A percentile compares a stretch with the other conserved stretches of the same genome.
Evolutionary conservation across 1,139 yeast genomes (phyloP).

Genomic region (Sugiyamaella paludigena): DNA sequence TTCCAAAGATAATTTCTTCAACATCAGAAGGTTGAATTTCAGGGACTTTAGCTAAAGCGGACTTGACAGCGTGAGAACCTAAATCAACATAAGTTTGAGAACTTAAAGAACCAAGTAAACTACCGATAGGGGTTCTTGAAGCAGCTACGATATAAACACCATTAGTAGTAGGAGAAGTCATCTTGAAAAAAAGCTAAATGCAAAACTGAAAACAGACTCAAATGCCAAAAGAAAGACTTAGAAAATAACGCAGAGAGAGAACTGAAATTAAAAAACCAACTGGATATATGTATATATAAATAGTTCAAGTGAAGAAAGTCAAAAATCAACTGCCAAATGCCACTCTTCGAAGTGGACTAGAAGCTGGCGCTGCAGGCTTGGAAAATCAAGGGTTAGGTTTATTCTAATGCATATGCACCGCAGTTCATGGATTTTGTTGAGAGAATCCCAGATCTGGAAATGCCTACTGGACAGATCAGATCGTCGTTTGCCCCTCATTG

Average conservation of each 20-base stretch:
- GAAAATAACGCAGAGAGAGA: too few species aligned
- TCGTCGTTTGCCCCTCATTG: too few species aligned
- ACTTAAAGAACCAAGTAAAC: slow-evolving; percentile 81
- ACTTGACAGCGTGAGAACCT: slow-evolving; percentile 86
- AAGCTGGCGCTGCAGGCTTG: too few species aligned
- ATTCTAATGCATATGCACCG: too few species aligned
- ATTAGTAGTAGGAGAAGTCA: neutral
- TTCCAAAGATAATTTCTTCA: slow-evolving; percentile 91
- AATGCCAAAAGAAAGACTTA: too few species aligned
- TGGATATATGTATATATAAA: neutral
- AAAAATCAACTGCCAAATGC: neutral
- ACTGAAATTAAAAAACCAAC: too few species aligned
- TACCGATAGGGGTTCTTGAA: slow-evolving; percentile 94
- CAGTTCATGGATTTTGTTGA: too few species aligned
- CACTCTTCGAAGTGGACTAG: neutral
- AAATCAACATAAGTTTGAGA: slow-evolving; percentile 76
- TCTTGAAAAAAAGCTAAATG: neutral
- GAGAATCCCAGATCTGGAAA: too few species aligned
- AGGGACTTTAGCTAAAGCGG: slow-evolving; percentile 82
- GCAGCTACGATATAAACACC: slow-evolving; percentile 85
- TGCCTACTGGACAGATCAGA: too few species aligned
- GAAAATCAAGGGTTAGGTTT: too few species aligned
- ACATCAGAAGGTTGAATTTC: slow-evolving; percentile 70
- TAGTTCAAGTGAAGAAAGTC: neutral
- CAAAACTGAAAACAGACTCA: neutral